Evolutionary conservation across 1,284 basidiomycete species (phyloP).

Genomic region (Hemileccinum hortonii): DNA sequence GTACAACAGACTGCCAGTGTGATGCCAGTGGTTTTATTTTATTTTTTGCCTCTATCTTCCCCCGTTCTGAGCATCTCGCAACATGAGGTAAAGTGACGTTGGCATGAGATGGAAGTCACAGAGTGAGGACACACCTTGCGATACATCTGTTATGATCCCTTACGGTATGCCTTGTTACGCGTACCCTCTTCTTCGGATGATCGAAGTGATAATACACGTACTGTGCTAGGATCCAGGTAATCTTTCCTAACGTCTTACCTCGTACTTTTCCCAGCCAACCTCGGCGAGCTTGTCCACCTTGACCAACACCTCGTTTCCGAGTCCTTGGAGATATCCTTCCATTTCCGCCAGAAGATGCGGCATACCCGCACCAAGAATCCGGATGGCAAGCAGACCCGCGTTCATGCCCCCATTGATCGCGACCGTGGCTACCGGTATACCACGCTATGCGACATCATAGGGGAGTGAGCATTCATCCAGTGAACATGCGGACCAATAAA

Average conservation of each 20-base stretch:
- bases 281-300: slow-evolving; percentile 81
- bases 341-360: slow-evolving; percentile 68
- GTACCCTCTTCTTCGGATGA: too few species aligned
- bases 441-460: slow-evolving; percentile 57
- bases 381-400: slow-evolving; percentile 87
- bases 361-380: slow-evolving; percentile 80
- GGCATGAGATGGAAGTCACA: too few species aligned
- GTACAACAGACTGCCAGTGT: too few species aligned
- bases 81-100: too few species aligned
- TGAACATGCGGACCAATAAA: not conserved
- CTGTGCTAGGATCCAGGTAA: too few species aligned
- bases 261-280: slow-evolving; percentile 87
- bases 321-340: slow-evolving; percentile 70
- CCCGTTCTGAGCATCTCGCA: too few species aligned
- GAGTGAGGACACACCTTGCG: too few species aligned
- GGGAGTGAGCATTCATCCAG: not conserved
- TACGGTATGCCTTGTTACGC: too few species aligned
- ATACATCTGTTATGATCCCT: too few species aligned
- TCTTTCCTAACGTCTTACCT: slow-evolving; percentile 38
- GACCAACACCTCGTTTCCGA: slow-evolving; percentile 81
- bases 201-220: too few species aligned
- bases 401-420: slow-evolving; percentile 97
- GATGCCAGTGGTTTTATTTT: too few species aligned
- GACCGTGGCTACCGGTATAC: slow-evolving; percentile 95
- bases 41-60: too few species aligned